These are phyloP conservation scores for Phytophthora podocarpi DNA, from an alignment of 352 stramenopile species.

Conservation along the genomic window DNA sequence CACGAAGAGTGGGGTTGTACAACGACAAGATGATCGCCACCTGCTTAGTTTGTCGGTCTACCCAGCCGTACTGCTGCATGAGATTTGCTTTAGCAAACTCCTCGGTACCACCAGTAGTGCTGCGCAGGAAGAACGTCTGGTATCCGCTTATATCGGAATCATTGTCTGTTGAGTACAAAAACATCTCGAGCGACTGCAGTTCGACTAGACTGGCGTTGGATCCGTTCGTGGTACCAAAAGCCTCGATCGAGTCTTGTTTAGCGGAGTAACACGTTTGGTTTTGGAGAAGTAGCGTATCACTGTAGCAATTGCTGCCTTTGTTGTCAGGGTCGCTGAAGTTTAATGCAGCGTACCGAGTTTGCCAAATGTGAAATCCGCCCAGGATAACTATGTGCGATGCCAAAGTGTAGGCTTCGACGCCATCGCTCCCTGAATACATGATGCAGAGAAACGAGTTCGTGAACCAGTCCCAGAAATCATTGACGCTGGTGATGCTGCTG, in stretches of 20 bases:
- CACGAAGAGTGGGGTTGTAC: constrained; percentile 68
- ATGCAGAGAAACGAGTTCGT: constrained; percentile 57
- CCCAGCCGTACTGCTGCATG: constrained; percentile 60
- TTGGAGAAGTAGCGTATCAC: constrained; percentile 40
- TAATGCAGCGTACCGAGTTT: constrained; percentile 50
- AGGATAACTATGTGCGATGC: constrained; percentile 69
- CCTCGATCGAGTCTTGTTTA: constrained; percentile 31
- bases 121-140: constrained; percentile 68
- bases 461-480: constrained; percentile 67
- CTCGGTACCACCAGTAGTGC: constrained; percentile 31
- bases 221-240: constrained; percentile 49
- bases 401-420: constrained; percentile 53
- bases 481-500: constrained; percentile 43
- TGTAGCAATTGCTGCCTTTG: constrained; percentile 54
- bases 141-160: constrained; percentile 44
- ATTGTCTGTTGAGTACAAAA: constrained; percentile 53
- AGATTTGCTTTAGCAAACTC: constrained; percentile 31
- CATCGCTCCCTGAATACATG: constrained; percentile 50
- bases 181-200: constrained; percentile 58
- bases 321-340: constrained; percentile 49
- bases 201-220: constrained; percentile 29
- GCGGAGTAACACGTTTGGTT: constrained; percentile 48
- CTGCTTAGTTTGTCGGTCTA: constrained; percentile 65
- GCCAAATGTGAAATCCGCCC: constrained; percentile 67
- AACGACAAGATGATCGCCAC: constrained; percentile 61